Base-by-base conservation (phyloP, 306 rosid genomes). In the Betula pendula region DNA sequence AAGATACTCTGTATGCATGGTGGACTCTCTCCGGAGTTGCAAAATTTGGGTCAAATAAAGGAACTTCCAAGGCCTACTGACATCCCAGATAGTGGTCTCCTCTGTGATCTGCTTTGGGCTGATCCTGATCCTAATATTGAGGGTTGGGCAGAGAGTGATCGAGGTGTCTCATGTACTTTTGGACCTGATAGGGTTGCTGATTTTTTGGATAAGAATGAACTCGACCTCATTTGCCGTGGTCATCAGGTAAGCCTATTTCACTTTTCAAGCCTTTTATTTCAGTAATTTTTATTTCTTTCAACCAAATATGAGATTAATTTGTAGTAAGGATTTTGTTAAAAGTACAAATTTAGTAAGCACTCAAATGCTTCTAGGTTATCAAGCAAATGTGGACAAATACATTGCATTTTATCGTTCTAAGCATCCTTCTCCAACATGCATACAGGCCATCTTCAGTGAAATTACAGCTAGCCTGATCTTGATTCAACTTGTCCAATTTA, bases 1-100 rank as follows among this genome's bases (percentile, higher is more conserved):
- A 93, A 89, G 83, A 93, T 90, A 80, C 87, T 93, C 10, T 93
- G 97, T 76, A 89, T 93, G 97, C 94, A 93, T 10, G 96, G 96
- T 0, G 96, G 97, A 15, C 88, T 93, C 59, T 90, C 96, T 49
- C 97, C 94, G 0, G 97, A 93, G 50, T 76, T 93, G 75, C 29
- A 93, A 52, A 89, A 38, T 52, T 82, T 93, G 83, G 85, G 85
- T 84, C 96, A 89, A 84, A 93, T 93, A 74, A 86, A 59, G 78
- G 86, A 83, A 73, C 68, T 93, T 81, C 40, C 58, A 9, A 85
- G 97, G 82, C 96, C 97, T 11, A 83, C 90, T 2, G 97, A 90
- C 22, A 77, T 93, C 80, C 97, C 97, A 29, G 96, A 93, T 66
- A 71, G 17, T 62, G 97, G 97, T 58, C 90, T 93, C 29, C 82